Evolutionary conservation across 2,329 filamentous ascomycete genomes (phyloP), one percentile per base, ranked within the genome.

Genomic region (Cytospora schulzeri): DNA sequence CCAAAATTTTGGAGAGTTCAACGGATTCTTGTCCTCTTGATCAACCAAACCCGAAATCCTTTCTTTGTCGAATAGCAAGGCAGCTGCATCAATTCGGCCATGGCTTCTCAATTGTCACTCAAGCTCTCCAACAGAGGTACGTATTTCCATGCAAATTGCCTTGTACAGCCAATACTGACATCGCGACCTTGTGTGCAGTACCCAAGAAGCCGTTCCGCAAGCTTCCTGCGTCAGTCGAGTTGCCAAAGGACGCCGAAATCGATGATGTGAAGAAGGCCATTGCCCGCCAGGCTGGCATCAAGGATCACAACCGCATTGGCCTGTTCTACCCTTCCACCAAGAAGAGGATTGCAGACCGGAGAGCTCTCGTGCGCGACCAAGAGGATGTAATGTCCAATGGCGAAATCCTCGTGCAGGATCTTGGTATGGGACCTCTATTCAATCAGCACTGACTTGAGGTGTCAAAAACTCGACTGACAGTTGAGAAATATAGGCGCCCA

Each of bases 321-420:
- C 77, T 89, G 64, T 88, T 83, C 71, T 84, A 88, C 68, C 83
- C 87, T 0, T 75, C 79, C 48, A 85, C 83, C 66, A 86, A 83
- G 76, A 87, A 86, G 81, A 86, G 83, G 24, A 74, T 89, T 69
- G 88, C 88, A 77, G 81, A 89, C 76, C 83, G 85, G 69, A 83
- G 80, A 71, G 85, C 85, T 24, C 75, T 81, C 54, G 68, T 89
- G 41, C 73, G 73, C 35, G 76, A 83, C 64, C 80, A 83, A 70
- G 72, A 79, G 33, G 78, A 79, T 62, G 80, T 88, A 11, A 72
- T 79, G 58, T 76, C 78, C 38, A 74, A 78, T 15, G 80, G 80
- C 64, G 83, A 87, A 76, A 77, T 99, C 57, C 87, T 95, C 70
- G 91, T 98, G 68, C 98, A 99, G 81, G 94, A 99, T 75, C 83